phyloP scores from a whole-genome alignment of 176 grass and related monocot species.

The Metroxylon sagu region DNA sequence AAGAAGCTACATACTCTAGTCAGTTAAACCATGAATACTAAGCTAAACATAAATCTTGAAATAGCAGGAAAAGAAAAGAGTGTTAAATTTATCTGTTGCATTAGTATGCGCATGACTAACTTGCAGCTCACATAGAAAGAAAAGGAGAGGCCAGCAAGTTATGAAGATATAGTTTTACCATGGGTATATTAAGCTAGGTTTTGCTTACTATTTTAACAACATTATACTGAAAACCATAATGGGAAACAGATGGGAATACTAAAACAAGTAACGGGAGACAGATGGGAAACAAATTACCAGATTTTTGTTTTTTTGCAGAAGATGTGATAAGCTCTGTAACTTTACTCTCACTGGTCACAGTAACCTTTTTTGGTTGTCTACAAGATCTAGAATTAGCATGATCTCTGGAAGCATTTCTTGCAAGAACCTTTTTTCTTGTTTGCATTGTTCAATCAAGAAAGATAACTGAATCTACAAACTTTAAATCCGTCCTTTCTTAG shows the following conservation, averaged over 20 bases:
- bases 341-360: slow-evolving; percentile 57
- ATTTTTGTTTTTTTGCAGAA: slow-evolving; percentile 78
- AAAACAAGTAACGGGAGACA: not conserved
- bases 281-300: slow-evolving; percentile 29
- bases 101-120: too few relatives aligned
- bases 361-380: slow-evolving; percentile 40
- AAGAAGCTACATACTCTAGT: too few relatives aligned
- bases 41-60: too few relatives aligned
- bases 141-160: too few relatives aligned
- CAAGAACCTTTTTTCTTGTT: slow-evolving; percentile 58
- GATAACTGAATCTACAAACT: not conserved
- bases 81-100: too few relatives aligned
- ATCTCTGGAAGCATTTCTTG: slow-evolving; percentile 44
- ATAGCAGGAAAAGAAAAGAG: too few relatives aligned
- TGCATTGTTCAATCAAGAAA: slow-evolving; percentile 47
- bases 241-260: not conserved
- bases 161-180: too few relatives aligned
- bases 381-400: slow-evolving; percentile 27
- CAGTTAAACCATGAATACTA: too few relatives aligned
- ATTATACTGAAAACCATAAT: too few relatives aligned
- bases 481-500: not conserved
- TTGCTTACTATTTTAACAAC: too few relatives aligned
- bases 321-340: slow-evolving; percentile 84
- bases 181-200: too few relatives aligned
- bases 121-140: too few relatives aligned